Evolutionary conservation across 2,329 filamentous ascomycete species (phyloP), one percentile per base, ranked within the genome.

Genomic region (Fusarium verrucosum): DNA sequence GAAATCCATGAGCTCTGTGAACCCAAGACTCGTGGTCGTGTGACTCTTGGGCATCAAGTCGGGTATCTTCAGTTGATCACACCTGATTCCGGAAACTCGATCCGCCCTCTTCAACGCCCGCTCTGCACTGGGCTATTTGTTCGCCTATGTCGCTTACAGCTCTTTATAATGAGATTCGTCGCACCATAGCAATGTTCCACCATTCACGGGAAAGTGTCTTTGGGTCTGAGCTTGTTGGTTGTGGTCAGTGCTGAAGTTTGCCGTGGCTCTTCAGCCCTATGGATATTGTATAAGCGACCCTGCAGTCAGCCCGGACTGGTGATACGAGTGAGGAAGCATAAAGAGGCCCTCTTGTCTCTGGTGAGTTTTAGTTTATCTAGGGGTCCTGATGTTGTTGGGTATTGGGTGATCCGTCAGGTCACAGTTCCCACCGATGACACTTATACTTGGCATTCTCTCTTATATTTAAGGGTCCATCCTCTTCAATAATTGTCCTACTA

Each of bases 221-320:
- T 23, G n/a, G 37, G 35, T n/a, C 49, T 35, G 26, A 20, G 32
- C 22, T 28, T 14, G 22, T 10, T 40, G n/a, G 10, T 49, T 47
- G 26, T 28, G 42, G 49, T 33, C 41, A 43, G 26, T 44, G 36
- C 37, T 44, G 42, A 23, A 25, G 17, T 37, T 23, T 6, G 19
- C 4, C 49, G 38, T 52, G 37, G 25, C 19, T 37, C 50, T 44
- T 62, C 58, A 61, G 58, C 58, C 58, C 58, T 61, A 61, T 32
- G 57, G 23, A 16, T 47, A 28, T 41, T n/a, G 40, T 56, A 41
- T 43, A 44, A 42, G 37, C 30, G 52, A 30, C 36, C 33, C 25
- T 50, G 35, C 50, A 54, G 32, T 25, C 26, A 30, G 43, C 47
- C 26, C 14, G 9, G 38, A 10, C 32, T 20, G 62, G 62, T 66